Percentiles rank a stretch among this genome's conserved stretches.
Evolutionary conservation across 345 rosid genomes (phyloP).

Genomic region (Toxicodendron radicans): DNA sequence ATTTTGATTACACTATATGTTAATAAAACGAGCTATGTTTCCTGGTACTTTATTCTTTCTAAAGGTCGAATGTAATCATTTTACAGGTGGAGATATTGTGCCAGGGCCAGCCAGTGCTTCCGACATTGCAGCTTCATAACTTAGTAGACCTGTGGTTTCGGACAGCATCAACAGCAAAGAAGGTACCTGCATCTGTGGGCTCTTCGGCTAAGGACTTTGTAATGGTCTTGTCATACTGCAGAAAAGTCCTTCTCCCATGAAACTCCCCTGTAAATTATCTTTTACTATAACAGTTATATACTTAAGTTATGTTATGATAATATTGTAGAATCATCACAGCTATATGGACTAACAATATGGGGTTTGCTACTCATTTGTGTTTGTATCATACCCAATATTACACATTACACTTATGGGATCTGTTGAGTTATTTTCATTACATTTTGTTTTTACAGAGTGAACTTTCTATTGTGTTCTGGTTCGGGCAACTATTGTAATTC

Average conservation of each 20-base stretch:
- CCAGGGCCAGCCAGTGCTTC: slow-evolving; percentile 52
- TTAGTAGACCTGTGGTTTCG: slow-evolving; percentile 65
- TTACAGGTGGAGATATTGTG: slow-evolving; percentile 68
- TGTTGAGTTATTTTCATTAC: background rate
- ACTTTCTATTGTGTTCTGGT: background rate
- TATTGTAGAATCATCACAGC: background rate
- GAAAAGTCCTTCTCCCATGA: slow-evolving; percentile 40
- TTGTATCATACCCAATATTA: background rate
- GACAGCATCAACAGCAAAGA: slow-evolving; percentile 44
- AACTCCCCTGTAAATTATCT: background rate
- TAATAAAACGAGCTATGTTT: background rate
- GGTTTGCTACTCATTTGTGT: background rate
- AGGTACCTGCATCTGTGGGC: slow-evolving; percentile 53
- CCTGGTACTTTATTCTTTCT: background rate
- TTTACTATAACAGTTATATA: background rate
- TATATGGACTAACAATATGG: background rate
- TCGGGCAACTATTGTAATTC: too few relatives aligned
- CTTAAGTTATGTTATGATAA: background rate
- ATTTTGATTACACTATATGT: background rate
- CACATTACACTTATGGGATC: background rate
- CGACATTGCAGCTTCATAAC: slow-evolving; percentile 45
- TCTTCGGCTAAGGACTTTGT: slow-evolving; percentile 72
- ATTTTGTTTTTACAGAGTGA: background rate
- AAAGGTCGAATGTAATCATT: background rate
- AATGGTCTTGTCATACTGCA: slow-evolving; percentile 66